These are phyloP conservation scores for Fusarium coffeatum DNA, from an alignment of 2,329 filamentous ascomycete species.

Conservation along the genomic window DNA sequence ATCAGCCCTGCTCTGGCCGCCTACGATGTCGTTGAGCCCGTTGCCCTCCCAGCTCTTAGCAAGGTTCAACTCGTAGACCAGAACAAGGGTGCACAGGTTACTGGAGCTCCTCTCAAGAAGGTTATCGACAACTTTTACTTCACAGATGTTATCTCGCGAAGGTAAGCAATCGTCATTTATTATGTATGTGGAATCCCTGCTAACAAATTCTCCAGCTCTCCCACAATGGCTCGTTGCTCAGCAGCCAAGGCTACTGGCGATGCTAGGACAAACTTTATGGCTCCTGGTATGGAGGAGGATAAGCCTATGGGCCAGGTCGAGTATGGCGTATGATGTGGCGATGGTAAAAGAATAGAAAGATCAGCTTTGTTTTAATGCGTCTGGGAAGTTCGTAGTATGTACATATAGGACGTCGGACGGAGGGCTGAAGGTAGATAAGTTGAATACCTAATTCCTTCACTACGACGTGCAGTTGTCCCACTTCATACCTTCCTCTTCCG, in stretches of 20 bases:
- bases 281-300: slow-evolving; percentile 73
- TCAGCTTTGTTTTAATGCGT: slow-evolving; percentile 49
- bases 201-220: slow-evolving; percentile 72
- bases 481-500: slow-evolving; percentile 16
- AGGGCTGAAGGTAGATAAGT: slow-evolving; percentile 49
- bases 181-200: slow-evolving; percentile 15
- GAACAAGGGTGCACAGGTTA: slow-evolving; percentile 87
- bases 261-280: slow-evolving; percentile 83
- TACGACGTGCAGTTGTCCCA: slow-evolving; percentile 27
- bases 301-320: slow-evolving; percentile 71
- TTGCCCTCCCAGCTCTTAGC: slow-evolving; percentile 78
- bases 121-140: slow-evolving; percentile 98
- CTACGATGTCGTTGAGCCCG: slow-evolving; percentile 91
- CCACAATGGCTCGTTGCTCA: slow-evolving; percentile 98
- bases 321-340: slow-evolving; percentile 63
- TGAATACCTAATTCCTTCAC: slow-evolving; percentile 44
- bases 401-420: slow-evolving; percentile 54
- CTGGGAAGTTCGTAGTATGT: slow-evolving; percentile 52
- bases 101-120: slow-evolving; percentile 80
- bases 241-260: slow-evolving; percentile 88
- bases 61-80: slow-evolving; percentile 96
- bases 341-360: slow-evolving; percentile 54
- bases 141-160: slow-evolving; percentile 96
- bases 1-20: slow-evolving; percentile 89
- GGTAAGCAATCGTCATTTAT: slow-evolving; percentile 65